Evolutionary conservation across 2,329 filamentous ascomycete species (phyloP).

Genomic region (Aureobasidium sp.): DNA sequence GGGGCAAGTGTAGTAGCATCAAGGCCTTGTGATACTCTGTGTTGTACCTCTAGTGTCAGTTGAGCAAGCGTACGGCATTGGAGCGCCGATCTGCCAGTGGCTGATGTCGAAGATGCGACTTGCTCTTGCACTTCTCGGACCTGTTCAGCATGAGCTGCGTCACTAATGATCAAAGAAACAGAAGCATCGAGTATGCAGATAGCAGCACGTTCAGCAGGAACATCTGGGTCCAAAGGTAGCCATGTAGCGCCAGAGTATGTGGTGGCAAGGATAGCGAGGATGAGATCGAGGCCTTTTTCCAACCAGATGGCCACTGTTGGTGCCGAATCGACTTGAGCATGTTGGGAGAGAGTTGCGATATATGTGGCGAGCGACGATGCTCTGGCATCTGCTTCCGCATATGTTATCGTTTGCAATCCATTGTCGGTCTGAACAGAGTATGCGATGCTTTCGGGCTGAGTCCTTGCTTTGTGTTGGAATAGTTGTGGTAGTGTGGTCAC

Average conservation of each 20-base stretch:
- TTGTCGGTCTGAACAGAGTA: conserved; percentile 2
- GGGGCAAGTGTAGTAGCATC: background rate
- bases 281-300: background rate
- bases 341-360: background rate
- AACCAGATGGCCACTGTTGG: conserved; percentile 10
- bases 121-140: background rate
- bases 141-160: background rate
- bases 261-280: background rate
- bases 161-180: background rate
- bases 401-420: background rate
- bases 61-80: background rate
- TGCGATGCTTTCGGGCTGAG: background rate
- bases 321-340: background rate
- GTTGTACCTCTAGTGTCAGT: background rate
- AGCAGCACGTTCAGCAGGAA: conserved; percentile 8
- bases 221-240: background rate
- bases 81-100: background rate
- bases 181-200: background rate
- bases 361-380: background rate
- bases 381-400: conserved; percentile 5
- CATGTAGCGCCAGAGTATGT: conserved; percentile 9
- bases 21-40: background rate
- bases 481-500: conserved; percentile 3
- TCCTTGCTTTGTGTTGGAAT: conserved; percentile 2
- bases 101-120: background rate